These are phyloP conservation scores for Paramecium sonneborni DNA, from an alignment of 73 alveolate species.

Conservation along the genomic window DNA sequence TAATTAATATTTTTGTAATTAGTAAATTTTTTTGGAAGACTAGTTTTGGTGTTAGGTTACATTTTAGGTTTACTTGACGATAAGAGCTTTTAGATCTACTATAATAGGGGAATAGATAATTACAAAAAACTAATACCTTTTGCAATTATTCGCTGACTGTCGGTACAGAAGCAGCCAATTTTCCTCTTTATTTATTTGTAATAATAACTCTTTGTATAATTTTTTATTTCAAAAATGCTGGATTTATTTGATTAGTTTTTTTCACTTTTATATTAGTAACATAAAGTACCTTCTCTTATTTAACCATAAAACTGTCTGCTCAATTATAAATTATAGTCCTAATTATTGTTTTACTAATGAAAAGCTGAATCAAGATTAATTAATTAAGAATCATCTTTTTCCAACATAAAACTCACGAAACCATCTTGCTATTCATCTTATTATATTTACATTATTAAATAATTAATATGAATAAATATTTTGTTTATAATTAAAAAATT, in stretches of 20 bases:
- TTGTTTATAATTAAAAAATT: background rate
- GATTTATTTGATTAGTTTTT: background rate
- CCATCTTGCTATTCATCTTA: constrained; percentile 11
- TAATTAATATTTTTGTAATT: background rate
- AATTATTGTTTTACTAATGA: background rate
- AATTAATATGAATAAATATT: background rate
- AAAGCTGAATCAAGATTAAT: background rate
- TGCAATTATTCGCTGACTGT: constrained; percentile 35
- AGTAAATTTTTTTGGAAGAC: background rate
- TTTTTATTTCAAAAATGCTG: background rate
- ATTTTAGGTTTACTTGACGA: constrained; percentile 38
- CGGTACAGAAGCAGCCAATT: background rate
- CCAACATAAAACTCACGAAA: constrained; percentile 37
- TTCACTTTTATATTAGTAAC: background rate
- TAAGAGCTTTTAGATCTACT: constrained; percentile 40
- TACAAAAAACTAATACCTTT: constrained; percentile 31
- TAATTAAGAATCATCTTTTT: constrained; percentile 41
- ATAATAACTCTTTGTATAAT: background rate
- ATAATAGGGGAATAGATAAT: constrained; percentile 13
- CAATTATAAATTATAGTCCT: constrained; percentile 6
- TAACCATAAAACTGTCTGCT: constrained; percentile 20
- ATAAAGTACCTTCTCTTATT: background rate
- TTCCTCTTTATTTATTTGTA: background rate
- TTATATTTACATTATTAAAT: background rate
- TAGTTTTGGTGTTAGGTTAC: background rate